Conservation (phyloP, 176 grass and related monocot genomes). For the Calamus simplicifolius region DNA sequence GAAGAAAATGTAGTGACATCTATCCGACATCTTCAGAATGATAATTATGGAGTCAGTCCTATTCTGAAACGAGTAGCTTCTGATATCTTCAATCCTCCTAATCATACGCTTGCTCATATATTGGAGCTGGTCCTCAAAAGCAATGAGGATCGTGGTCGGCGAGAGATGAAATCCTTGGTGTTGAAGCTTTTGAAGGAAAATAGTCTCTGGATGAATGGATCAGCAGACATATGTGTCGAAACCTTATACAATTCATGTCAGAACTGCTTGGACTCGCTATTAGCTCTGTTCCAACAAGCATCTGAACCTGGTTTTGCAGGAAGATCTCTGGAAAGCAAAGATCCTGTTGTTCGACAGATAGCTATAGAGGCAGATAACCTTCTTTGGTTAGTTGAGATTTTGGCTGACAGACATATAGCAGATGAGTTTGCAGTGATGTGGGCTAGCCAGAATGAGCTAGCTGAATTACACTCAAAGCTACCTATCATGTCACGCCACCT, state of each 20-base stretch:
- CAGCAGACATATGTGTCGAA: conserved; percentile 38
- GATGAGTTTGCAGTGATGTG: conserved; percentile 56
- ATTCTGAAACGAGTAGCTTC: conserved; percentile 65
- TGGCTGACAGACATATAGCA: conserved; percentile 36
- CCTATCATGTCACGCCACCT: conserved; percentile 65
- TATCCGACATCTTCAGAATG: conserved; percentile 45
- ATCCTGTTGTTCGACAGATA: conserved; percentile 36
- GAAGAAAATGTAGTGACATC: conserved; percentile 68
- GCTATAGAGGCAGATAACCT: conserved; percentile 63
- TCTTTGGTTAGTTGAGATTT: conserved; percentile 68
- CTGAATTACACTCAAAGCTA: conserved; percentile 46
- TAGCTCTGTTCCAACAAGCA: conserved; percentile 42
- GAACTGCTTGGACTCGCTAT: conserved; percentile 47
- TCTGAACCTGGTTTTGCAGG: conserved; percentile 26
- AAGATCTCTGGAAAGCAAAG: conserved; percentile 37
- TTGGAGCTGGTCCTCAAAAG: conserved; percentile 71
- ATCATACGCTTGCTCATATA: conserved; percentile 47
- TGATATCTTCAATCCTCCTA: conserved; percentile 33
- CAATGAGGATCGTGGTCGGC: conserved; percentile 54
- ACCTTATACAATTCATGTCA: conserved; percentile 47
- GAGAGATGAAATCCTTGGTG: conserved; percentile 74
- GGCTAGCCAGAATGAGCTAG: conserved; percentile 52
- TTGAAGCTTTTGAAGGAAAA: conserved; percentile 83
- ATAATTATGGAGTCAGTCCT: conserved; percentile 38
- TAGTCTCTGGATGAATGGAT: conserved; percentile 24